Evolutionary conservation across 768 basidiomycete species (phyloP), one percentile per base, ranked within the genome.

Genomic region (Leccinum subtestaceum): DNA sequence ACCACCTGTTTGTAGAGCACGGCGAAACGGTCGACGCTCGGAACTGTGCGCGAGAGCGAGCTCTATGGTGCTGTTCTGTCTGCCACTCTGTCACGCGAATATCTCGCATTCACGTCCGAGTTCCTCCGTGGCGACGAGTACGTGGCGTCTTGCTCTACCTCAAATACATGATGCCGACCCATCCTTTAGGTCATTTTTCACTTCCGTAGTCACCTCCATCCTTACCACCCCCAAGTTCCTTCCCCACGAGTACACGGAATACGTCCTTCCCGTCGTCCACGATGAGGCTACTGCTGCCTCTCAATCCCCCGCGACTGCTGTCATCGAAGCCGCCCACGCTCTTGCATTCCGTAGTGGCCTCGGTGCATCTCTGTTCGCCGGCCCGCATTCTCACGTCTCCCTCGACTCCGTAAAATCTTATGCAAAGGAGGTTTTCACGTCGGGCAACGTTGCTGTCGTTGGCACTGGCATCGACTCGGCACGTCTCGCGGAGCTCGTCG

Each of bases 71-170:
- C 95, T 69, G 83, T 95, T 53, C 81, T 98, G 63, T 94, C 93
- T 25, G 78, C 93, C 58, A 87, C 83, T 62, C 79, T 98, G 63
- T 83, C 88, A 17, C 80, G 96, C 65, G 96, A 98, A 78, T 88
- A 98, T 76, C 81, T 99, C 48, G 87, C 93, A 60, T 77, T 98
- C 72, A 95, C 93, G 23, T 94, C 96, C 54, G 95, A 98, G 74
- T 99, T 97, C 78, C 77, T 98, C 66, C 85, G 88, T 59, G 95
- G 93, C 50, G 94, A 99, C 74, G 95, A 97, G 96, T 98, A 73
- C 78, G 94, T 91, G 11, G 52, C 36, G 25, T 60, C 58, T 12
- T 21, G 13, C 34, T 56, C n/a, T 52, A 5, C 43, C 40, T 12
- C 47, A 15, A 23, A 36, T 4, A 12, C 27, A 32, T 52, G 19